Base-by-base conservation (phyloP, 257 asterid species). In the Ballota nigra region DNA sequence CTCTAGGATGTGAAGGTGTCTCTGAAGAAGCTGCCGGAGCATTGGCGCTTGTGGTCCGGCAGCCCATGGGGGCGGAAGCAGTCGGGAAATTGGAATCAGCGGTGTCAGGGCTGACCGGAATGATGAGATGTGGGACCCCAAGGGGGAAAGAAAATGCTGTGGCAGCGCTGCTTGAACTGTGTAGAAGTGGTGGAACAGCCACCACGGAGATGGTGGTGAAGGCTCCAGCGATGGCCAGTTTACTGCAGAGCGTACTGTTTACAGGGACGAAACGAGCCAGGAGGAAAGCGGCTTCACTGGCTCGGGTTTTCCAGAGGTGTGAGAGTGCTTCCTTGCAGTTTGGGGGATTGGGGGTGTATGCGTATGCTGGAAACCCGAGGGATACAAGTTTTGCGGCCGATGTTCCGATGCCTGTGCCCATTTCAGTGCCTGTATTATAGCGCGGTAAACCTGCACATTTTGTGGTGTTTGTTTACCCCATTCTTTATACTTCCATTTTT, bases 11-110 rank as follows among this genome's bases (percentile, higher is more conserved):
- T 23, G 97, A 91, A 45, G 86, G 80, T 28, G 93, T 93, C 8
- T 77, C 88, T 0, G 98, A 93, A 70, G 98, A 93, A 78, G 96
- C 98, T 5, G 97, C 96, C 1, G 98, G 97, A 7, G 96, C 98
- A 1, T 78, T 93, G 84, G 94, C 91, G 12, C 76, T 89, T 76
- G 71, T 93, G 5, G 96, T 89, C 12, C 71, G 98, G 78, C 96
- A 82, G 77, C 91, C 94, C 1, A 9, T 75, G 0, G 98, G 98
- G 15, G 96, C 96, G 2, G 89, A 80, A 61, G 96, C 92, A 1
- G 96, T 89, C 0, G 91, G 83, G 73, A 84, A 75, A 9, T 92
- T 87, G 81, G 96, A 91, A 61, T 73, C 18, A 26, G 95, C 92
- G 0, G 89, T 91, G 53, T 49, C 77, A 0, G 92, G 96, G 29